phyloP scores from a whole-genome alignment of 2,329 filamentous ascomycete species.

The Fusarium temperatum region DNA sequence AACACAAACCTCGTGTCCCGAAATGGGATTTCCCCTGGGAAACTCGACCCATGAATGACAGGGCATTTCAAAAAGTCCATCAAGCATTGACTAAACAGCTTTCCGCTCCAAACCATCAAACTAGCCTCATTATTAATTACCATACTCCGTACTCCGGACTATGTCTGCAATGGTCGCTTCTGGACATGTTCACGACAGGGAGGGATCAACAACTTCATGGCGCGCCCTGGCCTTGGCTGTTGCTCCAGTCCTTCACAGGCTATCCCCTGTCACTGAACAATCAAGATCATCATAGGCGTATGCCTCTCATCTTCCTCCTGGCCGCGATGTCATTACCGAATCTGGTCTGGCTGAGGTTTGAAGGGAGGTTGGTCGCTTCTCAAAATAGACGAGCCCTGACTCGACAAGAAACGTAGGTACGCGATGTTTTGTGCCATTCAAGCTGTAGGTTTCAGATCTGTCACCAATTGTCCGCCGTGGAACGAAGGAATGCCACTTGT shows the following conservation, averaged over 20 bases:
- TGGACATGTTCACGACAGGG: background rate
- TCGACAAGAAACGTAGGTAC: background rate
- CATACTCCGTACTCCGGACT: background rate
- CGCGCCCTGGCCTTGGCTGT: background rate
- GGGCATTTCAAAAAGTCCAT: conserved; percentile 28
- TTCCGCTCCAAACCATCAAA: conserved; percentile 11
- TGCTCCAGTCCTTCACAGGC: background rate
- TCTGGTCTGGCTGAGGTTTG: background rate
- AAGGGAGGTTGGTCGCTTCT: background rate
- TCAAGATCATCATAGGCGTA: background rate
- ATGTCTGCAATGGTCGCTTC: background rate
- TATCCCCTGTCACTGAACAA: background rate
- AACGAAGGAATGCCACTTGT: background rate
- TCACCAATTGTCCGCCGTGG: background rate
- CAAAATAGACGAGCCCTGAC: background rate
- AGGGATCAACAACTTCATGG: background rate
- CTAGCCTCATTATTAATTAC: conserved; percentile 3
- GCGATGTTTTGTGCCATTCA: background rate
- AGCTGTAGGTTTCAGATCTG: background rate
- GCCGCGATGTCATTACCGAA: conserved; percentile 1
- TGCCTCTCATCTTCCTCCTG: background rate
- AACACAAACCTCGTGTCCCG: conserved; percentile 46
- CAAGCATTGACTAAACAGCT: conserved; percentile 6
- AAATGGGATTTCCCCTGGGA: conserved; percentile 41
- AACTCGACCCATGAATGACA: conserved; percentile 15